A percentile compares a stretch with the other conserved stretches of the same genome.
These are phyloP conservation scores for Quercus tomentella DNA, from an alignment of 331 rosid genomes.

Conservation along the genomic window DNA sequence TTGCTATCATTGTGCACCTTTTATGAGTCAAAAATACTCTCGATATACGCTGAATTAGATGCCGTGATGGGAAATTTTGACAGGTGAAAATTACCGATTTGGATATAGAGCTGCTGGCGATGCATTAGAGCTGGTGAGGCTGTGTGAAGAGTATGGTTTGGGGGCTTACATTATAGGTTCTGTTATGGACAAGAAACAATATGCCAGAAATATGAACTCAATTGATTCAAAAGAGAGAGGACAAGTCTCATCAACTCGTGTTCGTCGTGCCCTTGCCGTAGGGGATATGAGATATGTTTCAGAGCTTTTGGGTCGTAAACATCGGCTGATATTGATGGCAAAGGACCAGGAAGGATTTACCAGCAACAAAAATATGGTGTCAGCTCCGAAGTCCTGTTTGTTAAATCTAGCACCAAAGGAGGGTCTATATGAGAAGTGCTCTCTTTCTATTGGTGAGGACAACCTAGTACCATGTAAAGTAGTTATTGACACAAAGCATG, in stretches of 20 bases:
- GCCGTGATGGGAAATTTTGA: conserved; percentile 25
- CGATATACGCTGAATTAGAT: conserved; percentile 14
- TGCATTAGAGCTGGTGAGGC: conserved; percentile 64
- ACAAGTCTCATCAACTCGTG: conserved; percentile 93
- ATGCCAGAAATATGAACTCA: conserved; percentile 26
- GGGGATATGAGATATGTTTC: conserved; percentile 86
- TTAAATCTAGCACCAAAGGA: conserved; percentile 85
- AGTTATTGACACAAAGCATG: too few relatives aligned
- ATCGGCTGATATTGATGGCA: conserved; percentile 62
- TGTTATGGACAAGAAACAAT: conserved; percentile 73
- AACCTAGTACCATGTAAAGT: too few relatives aligned
- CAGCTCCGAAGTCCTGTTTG: conserved; percentile 65
- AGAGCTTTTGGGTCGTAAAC: conserved; percentile 77
- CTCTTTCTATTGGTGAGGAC: conserved; percentile 10
- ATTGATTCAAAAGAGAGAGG: conserved; percentile 71
- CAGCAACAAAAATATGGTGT: conserved; percentile 37
- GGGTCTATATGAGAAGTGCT: conserved; percentile 75
- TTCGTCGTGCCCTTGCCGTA: conserved; percentile 70
- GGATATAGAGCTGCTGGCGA: conserved; percentile 98
- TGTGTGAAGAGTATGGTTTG: conserved; percentile 74
- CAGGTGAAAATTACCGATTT: conserved; percentile 93
- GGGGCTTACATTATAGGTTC: conserved; percentile 79
- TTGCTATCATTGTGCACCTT: background rate
- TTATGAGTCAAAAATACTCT: background rate
- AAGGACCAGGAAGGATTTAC: conserved; percentile 37